These are phyloP conservation scores for Bonia amplexicaulis DNA, from an alignment of 176 grass and related monocot species.

Conservation along the genomic window DNA sequence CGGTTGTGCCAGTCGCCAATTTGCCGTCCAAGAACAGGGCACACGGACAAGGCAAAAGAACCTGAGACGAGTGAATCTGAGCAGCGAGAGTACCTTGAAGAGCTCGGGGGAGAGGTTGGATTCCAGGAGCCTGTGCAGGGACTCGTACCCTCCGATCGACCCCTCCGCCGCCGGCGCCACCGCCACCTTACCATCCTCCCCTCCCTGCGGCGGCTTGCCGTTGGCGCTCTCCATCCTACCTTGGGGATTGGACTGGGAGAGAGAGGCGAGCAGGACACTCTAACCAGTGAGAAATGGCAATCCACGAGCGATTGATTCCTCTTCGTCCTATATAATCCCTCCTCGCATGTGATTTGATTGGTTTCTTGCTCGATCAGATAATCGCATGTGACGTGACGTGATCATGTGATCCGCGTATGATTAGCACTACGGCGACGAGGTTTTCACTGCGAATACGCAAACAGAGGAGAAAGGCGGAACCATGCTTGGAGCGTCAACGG, in stretches of 20 bases:
- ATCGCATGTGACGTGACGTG: neutral
- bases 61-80: neutral
- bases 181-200: neutral
- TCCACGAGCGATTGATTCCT: neutral
- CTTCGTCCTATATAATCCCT: neutral
- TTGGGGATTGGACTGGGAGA: neutral
- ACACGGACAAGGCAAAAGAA: neutral
- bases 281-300: neutral
- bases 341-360: constrained; percentile 15
- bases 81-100: constrained; percentile 54
- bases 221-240: constrained; percentile 21
- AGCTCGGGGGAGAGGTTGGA: constrained; percentile 76
- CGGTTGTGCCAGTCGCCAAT: neutral
- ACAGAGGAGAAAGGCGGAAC: neutral
- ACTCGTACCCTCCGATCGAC: constrained; percentile 81
- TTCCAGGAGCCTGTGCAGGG: constrained; percentile 79
- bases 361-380: neutral
- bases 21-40: neutral
- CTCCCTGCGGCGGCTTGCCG: constrained; percentile 9
- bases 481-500: rapidly evolving
- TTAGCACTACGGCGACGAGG: neutral
- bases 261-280: constrained; percentile 11
- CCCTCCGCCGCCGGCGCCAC: constrained; percentile 12
- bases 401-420: neutral
- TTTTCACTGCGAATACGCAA: neutral